A percentile compares a stretch with the other conserved stretches of the same genome.
Conservation (phyloP, 768 basidiomycete species). For the Royoungia palumana region DNA sequence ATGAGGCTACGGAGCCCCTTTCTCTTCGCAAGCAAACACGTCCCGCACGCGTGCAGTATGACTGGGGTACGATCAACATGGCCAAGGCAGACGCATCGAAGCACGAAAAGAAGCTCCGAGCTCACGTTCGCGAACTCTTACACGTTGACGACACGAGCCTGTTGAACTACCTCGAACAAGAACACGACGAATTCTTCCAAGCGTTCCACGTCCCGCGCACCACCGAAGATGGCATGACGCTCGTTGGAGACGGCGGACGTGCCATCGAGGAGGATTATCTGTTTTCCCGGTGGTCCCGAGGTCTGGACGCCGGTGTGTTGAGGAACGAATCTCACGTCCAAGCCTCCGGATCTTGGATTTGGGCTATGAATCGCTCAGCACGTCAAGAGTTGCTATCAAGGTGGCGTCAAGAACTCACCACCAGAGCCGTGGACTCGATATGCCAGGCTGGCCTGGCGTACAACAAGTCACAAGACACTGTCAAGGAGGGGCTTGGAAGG, state of each 20-base stretch:
- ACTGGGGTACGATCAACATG: conserved; percentile 15
- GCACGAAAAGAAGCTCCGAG: conserved; percentile 30
- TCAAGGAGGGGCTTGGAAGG: conserved; percentile 35
- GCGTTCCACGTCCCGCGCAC: conserved; percentile 43
- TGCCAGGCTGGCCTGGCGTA: conserved; percentile 31
- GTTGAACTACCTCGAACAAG: conserved; percentile 44
- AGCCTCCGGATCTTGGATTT: conserved; percentile 30
- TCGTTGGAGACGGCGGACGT: conserved; percentile 42
- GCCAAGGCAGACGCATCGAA: conserved; percentile 29
- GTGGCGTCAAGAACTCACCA: conserved; percentile 37
- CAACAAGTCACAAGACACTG: conserved; percentile 32
- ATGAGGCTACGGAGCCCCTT: conserved; percentile 43
- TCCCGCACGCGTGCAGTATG: background rate
- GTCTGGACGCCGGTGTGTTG: conserved; percentile 45
- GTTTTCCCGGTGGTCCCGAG: conserved; percentile 43
- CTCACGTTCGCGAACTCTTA: background rate
- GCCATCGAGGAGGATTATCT: conserved; percentile 41
- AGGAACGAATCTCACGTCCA: conserved; percentile 22
- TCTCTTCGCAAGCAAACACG: conserved; percentile 30
- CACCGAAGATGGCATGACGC: conserved; percentile 41
- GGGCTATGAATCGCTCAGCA: conserved; percentile 32
- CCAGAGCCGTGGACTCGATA: conserved; percentile 32
- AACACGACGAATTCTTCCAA: conserved; percentile 38
- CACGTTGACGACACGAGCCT: conserved; percentile 32
- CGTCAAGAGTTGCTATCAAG: conserved; percentile 27